Evolutionary conservation across 495 filamentous ascomycete genomes (phyloP), one percentile per base, ranked within the genome.

Genomic region (Aspergillus leporis): DNA sequence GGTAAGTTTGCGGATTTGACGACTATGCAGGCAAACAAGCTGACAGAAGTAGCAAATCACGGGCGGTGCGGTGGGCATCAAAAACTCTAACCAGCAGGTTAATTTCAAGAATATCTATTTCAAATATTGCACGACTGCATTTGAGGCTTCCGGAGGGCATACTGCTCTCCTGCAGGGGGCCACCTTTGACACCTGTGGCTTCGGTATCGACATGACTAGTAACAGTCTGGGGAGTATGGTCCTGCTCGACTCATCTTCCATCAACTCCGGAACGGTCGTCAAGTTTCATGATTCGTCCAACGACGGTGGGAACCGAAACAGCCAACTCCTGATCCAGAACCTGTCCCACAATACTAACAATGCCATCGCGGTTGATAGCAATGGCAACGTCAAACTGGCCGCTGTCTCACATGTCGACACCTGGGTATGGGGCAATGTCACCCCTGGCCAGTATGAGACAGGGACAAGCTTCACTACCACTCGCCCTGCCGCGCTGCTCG

Each of bases 41-140:
- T 68, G 48, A 64, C 34, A 86, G 65, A 7, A 22, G 23, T 40
- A 53, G 51, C 78, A 63, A 18, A 80, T 85, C 57, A 63, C 52
- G 18, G 82, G 82, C 36, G 81, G 82, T 13, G 74, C 67, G 0
- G 70, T 81, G 28, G 82, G 81, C 14, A 74, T 84, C 40, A 61
- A 69, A 41, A 72, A 71, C 73, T 65, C 69, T 16, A 83, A 80
- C 54, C 81, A 85, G 64, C 80, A 84, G 67, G 81, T 81, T 58
- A 74, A 77, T 51, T 72, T 83, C 63, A 81, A 82, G 57, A 70
- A 71, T 30, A 64, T 83, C 7, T 66, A 64, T 13, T 84, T 84
- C 63, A 65, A 63, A 30, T 58, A 59, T 8, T 78, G 75, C 40
- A 68, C 51, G 22, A 81, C 65, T 5, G 79, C 57, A 1, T 78